A percentile compares a stretch with the other conserved stretches of the same genome.
Conservation (phyloP, 257 asterid genomes). For the Ilex aquifolium region DNA sequence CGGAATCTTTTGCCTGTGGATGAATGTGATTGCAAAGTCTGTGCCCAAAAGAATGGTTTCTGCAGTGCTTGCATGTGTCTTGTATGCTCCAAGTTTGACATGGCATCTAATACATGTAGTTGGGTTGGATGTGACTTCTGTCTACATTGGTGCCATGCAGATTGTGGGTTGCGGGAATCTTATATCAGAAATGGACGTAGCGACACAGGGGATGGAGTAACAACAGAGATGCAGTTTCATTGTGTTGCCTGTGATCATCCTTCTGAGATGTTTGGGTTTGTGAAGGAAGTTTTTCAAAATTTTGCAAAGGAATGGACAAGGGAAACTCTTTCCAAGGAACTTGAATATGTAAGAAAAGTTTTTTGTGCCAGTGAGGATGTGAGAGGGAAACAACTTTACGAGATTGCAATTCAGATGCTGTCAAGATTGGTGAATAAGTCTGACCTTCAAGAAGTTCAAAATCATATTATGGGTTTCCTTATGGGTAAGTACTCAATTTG, state of each 20-base stretch:
- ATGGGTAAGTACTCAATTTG: slow-evolving; percentile 37
- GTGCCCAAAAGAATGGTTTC: slow-evolving; percentile 62
- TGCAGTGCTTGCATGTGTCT: slow-evolving; percentile 98
- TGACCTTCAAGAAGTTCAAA: slow-evolving; percentile 59
- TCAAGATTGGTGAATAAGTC: slow-evolving; percentile 52
- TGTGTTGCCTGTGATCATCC: slow-evolving; percentile 96
- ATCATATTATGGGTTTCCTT: slow-evolving; percentile 54
- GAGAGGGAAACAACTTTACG: slow-evolving; percentile 76
- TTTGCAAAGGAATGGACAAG: slow-evolving; percentile 78
- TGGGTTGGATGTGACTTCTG: slow-evolving; percentile 99
- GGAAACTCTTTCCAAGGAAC: slow-evolving; percentile 78
- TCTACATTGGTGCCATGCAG: slow-evolving; percentile 98
- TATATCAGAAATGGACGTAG: slow-evolving; percentile 75
- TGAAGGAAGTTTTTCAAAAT: slow-evolving; percentile 88
- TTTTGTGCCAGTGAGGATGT: slow-evolving; percentile 68
- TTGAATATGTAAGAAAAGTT: slow-evolving; percentile 68
- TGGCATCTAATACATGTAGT: slow-evolving; percentile 88
- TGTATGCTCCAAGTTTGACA: slow-evolving; percentile 91
- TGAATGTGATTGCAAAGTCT: slow-evolving; percentile 88
- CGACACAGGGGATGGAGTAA: slow-evolving; percentile 55
- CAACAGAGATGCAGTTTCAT: slow-evolving; percentile 90
- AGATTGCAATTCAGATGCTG: slow-evolving; percentile 52
- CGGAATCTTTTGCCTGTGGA: slow-evolving; percentile 74
- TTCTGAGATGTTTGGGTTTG: slow-evolving; percentile 98
- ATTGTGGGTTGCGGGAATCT: slow-evolving; percentile 83